A percentile compares a stretch with the other conserved stretches of the same genome.
Conservation (phyloP, 176 grass and related monocot genomes). For the Musa acuminata region DNA sequence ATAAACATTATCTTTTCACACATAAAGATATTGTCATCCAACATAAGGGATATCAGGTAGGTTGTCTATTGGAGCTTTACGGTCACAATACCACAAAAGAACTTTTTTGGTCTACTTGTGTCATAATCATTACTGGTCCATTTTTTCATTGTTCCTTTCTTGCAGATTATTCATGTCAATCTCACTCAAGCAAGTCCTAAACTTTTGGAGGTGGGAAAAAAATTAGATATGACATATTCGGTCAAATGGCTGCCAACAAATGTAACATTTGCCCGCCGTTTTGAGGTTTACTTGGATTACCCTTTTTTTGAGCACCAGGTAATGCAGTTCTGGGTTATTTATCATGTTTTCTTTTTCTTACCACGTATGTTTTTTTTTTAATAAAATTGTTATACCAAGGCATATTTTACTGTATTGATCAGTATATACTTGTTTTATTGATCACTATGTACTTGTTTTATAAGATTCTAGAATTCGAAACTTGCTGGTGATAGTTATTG, state of each 20-base stretch:
- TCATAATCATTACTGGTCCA: not conserved
- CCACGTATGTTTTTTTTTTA: not conserved
- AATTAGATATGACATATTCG: constrained; percentile 64
- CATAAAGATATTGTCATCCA: constrained; percentile 74
- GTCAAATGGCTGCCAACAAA: constrained; percentile 50
- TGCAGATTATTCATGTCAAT: constrained; percentile 73
- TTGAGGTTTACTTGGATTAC: constrained; percentile 67
- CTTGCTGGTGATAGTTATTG: constrained; percentile 6
- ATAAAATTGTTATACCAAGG: not conserved
- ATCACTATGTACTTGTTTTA: not conserved
- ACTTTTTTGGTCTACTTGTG: constrained; percentile 3
- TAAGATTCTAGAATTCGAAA: not conserved
- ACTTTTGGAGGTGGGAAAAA: constrained; percentile 54
- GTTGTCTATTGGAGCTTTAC: not conserved
- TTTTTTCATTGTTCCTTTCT: constrained; percentile 8
- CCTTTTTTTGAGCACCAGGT: constrained; percentile 79
- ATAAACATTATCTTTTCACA: constrained; percentile 74
- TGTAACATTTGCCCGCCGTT: constrained; percentile 50
- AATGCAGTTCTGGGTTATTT: constrained; percentile 9
- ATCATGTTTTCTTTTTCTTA: not conserved
- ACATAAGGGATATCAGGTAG: constrained; percentile 82
- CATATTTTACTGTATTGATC: not conserved
- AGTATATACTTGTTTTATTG: not conserved
- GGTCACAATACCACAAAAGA: not conserved
- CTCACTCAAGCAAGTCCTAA: constrained; percentile 68